A percentile compares a stretch with the other conserved stretches of the same genome.
These are phyloP conservation scores for Puccinia triticina DNA, from an alignment of 1,284 basidiomycete genomes.

Conservation along the genomic window DNA sequence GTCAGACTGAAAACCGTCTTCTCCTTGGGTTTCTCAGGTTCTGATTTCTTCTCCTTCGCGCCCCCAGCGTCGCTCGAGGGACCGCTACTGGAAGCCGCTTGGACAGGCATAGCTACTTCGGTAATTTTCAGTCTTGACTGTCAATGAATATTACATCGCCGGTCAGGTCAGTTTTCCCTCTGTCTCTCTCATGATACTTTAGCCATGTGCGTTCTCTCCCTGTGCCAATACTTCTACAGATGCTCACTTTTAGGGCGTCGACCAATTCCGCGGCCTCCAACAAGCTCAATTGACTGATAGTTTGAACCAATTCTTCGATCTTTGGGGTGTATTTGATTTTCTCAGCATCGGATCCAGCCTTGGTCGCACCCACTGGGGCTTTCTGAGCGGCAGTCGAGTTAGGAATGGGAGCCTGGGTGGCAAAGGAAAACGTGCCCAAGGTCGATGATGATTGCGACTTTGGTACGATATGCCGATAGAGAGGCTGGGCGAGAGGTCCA, in stretches of 20 bases:
- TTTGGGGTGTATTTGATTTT: slow-evolving; percentile 63
- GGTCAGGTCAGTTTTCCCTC: background rate
- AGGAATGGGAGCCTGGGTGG: slow-evolving; percentile 48
- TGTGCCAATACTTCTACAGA: background rate
- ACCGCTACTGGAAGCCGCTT: slow-evolving; percentile 63
- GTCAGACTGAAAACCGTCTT: slow-evolving; percentile 97
- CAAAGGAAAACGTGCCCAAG: slow-evolving; percentile 15
- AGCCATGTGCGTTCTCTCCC: background rate
- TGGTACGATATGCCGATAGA: background rate
- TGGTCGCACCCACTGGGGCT: background rate
- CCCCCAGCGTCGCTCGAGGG: slow-evolving; percentile 67
- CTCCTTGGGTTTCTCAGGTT: slow-evolving; percentile 92
- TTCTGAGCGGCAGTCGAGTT: background rate
- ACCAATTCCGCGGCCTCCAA: slow-evolving; percentile 98
- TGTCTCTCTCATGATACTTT: background rate
- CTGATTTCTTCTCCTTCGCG: slow-evolving; percentile 54
- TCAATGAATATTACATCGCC: background rate
- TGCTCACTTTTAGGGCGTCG: slow-evolving; percentile 78
- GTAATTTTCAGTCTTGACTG: slow-evolving; percentile 94
- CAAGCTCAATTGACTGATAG: slow-evolving; percentile 85
- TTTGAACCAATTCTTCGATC: slow-evolving; percentile 83
- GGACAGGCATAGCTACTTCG: slow-evolving; percentile 85
- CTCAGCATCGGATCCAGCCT: background rate
- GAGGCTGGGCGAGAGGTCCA: background rate
- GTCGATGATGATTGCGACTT: background rate